phyloP scores from a whole-genome alignment of 2,329 filamentous ascomycete genomes.

The Dothideomycetes sp. region DNA sequence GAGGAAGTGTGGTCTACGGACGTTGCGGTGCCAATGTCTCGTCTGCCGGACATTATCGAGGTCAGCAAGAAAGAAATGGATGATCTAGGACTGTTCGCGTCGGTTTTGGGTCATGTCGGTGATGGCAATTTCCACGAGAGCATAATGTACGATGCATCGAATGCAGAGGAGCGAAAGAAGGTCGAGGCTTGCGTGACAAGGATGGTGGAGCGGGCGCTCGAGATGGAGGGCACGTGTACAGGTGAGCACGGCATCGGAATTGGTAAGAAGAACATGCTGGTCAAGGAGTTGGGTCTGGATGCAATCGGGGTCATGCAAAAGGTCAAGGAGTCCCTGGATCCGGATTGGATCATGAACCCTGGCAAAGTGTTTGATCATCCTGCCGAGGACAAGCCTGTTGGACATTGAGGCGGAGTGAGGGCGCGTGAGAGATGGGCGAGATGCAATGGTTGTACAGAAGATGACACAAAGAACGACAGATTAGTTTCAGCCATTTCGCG shows the following conservation, averaged over 20 bases:
- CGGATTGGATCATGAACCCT: constrained; percentile 80
- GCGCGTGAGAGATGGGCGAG: too few species aligned
- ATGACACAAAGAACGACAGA: too few species aligned
- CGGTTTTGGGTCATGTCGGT: constrained; percentile 79
- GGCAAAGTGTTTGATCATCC: constrained; percentile 71
- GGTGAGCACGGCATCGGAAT: constrained; percentile 80
- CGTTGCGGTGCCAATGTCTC: constrained; percentile 49
- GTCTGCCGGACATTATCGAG: constrained; percentile 57
- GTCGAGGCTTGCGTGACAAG: constrained; percentile 75
- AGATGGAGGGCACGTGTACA: constrained; percentile 90
- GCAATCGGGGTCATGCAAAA: constrained; percentile 76
- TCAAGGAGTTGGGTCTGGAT: constrained; percentile 68
- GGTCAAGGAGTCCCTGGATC: constrained; percentile 75
- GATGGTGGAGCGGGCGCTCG: constrained; percentile 81
- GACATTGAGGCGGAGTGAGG: too few species aligned
- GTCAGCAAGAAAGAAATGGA: constrained; percentile 84
- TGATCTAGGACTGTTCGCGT: constrained; percentile 73
- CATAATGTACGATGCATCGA: constrained; percentile 71
- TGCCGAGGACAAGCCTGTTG: constrained; percentile 3
- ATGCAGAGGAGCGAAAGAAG: constrained; percentile 59
- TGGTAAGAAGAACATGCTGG: constrained; percentile 71
- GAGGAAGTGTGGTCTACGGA: constrained; percentile 52
- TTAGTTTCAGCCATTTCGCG: too few species aligned
- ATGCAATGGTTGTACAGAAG: too few species aligned
- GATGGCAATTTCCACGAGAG: constrained; percentile 93